These are phyloP conservation scores for Chenopodium album DNA, from an alignment of 148 eudicot genomes.

Conservation along the genomic window DNA sequence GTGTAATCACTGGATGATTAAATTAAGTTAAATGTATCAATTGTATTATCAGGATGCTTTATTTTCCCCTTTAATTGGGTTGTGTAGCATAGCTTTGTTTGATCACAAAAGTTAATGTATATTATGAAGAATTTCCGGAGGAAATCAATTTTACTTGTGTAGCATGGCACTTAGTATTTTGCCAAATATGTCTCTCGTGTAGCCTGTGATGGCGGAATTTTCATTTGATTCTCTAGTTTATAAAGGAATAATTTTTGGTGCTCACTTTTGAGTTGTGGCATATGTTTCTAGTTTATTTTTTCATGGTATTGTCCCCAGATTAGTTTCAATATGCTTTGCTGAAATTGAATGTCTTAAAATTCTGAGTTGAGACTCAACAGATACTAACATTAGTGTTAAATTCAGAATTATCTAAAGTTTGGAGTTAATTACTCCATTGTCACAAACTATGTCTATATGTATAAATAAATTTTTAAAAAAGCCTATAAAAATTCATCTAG, in stretches of 20 bases:
- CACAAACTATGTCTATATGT: not conserved
- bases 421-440: not conserved
- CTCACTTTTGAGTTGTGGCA: not conserved
- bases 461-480: no score
- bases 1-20: constrained; percentile 61
- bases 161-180: not conserved
- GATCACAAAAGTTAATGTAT: constrained; percentile 15
- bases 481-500: no score
- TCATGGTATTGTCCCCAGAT: no score
- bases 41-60: constrained; percentile 14
- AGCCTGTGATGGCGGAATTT: constrained; percentile 2
- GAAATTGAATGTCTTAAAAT: not conserved
- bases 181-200: constrained; percentile 14
- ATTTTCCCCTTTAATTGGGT: constrained; percentile 20
- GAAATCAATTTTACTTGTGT: constrained; percentile 1
- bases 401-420: not conserved
- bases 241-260: not conserved
- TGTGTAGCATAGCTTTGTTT: constrained; percentile 17
- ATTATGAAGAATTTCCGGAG: constrained; percentile 17
- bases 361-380: not conserved
- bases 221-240: not conserved
- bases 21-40: constrained; percentile 9
- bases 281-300: not conserved
- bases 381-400: not conserved
- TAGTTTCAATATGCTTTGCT: no score